Percentiles rank a stretch among this genome's conserved stretches.
Conservation (phyloP, 345 rosid genomes). For the Nephelium lappaceum region DNA sequence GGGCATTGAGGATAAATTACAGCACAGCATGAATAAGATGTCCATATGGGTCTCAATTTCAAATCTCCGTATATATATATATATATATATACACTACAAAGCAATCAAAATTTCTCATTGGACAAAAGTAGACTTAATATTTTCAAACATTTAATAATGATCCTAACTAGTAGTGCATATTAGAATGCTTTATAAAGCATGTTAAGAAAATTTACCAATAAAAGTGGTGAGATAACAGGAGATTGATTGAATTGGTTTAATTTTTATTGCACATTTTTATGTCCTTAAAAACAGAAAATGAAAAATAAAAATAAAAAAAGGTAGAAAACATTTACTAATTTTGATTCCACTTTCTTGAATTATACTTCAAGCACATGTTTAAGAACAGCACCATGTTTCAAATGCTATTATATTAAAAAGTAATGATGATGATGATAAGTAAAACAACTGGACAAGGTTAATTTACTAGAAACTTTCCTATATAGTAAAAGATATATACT, state of each 20-base stretch:
- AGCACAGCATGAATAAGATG: slow-evolving; percentile 3
- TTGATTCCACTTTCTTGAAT: background rate
- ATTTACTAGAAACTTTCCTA: background rate
- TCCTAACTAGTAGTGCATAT: too few relatives aligned
- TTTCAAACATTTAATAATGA: too few relatives aligned
- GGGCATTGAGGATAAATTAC: background rate
- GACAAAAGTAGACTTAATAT: too few relatives aligned
- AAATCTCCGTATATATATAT: too few relatives aligned
- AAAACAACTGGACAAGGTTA: background rate
- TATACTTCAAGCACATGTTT: background rate
- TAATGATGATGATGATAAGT: background rate
- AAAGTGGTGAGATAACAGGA: too few relatives aligned
- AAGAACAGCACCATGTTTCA: background rate
- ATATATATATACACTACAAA: too few relatives aligned
- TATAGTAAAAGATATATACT: background rate
- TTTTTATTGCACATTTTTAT: background rate
- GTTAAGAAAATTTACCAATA: background rate
- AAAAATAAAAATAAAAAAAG: too few relatives aligned
- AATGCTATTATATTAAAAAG: too few relatives aligned
- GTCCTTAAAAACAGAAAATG: too few relatives aligned
- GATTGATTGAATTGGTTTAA: background rate
- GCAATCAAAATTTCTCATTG: too few relatives aligned
- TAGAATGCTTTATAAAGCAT: too few relatives aligned
- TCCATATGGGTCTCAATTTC: background rate
- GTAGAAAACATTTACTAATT: background rate